Evolutionary conservation across 805 yeast species (phyloP).

Genomic region (Torulaspora maleeae): DNA sequence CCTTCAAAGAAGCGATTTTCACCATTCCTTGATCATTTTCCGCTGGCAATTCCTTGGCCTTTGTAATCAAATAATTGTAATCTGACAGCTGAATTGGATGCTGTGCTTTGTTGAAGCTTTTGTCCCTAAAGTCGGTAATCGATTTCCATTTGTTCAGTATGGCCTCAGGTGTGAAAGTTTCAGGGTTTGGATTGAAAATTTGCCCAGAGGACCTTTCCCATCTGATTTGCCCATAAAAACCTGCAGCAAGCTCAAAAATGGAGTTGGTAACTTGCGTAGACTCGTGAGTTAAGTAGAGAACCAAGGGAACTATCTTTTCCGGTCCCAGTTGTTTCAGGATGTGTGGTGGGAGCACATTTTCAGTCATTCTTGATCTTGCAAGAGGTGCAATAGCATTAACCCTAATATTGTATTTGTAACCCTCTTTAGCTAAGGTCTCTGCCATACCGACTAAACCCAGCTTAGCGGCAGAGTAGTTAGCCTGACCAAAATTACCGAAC

Average conservation of each 20-base stretch:
- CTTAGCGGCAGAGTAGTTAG: slow-evolving; percentile 93
- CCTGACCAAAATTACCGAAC: slow-evolving; percentile 95
- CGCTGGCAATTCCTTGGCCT: slow-evolving; percentile 46
- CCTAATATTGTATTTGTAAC: slow-evolving; percentile 72
- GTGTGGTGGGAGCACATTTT: slow-evolving; percentile 79
- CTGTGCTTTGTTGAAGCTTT: slow-evolving; percentile 50
- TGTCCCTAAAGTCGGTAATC: slow-evolving; percentile 57
- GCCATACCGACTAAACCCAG: slow-evolving; percentile 85
- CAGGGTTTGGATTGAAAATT: slow-evolving; percentile 66
- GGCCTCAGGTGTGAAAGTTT: slow-evolving; percentile 77
- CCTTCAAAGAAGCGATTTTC: slow-evolving; percentile 56
- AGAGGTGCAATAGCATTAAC: slow-evolving; percentile 90
- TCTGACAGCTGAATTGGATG: slow-evolving; percentile 73
- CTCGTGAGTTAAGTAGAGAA: slow-evolving; percentile 72
- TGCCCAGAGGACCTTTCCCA: slow-evolving; percentile 94
- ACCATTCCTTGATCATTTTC: slow-evolving; percentile 53
- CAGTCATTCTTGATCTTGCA: slow-evolving; percentile 96
- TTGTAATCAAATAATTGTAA: slow-evolving; percentile 55
- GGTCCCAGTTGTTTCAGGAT: slow-evolving; percentile 76
- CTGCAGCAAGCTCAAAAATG: slow-evolving; percentile 91
- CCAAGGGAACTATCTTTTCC: slow-evolving; percentile 88
- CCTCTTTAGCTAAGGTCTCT: slow-evolving; percentile 94
- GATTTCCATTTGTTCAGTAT: slow-evolving; percentile 63
- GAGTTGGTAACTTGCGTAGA: slow-evolving; percentile 60
- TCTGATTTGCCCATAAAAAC: slow-evolving; percentile 83